Conservation (phyloP, 2,329 filamentous ascomycete genomes). For the Lachnellula suecica region DNA sequence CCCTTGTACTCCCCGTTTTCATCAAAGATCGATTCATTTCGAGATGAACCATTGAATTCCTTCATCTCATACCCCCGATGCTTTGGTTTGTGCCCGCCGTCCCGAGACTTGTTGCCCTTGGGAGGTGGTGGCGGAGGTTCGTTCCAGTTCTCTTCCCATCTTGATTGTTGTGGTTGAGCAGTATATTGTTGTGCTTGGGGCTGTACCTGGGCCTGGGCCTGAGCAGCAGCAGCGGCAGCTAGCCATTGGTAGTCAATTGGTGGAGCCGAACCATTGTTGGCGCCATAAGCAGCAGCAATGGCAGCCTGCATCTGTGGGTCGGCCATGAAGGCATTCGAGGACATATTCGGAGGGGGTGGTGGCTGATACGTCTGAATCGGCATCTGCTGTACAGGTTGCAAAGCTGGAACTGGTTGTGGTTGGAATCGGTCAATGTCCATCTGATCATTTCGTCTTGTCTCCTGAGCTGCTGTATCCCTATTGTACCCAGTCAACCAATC, state of each 20-base stretch:
- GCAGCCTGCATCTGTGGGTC: constrained; percentile 30
- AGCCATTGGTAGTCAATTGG: constrained; percentile 21
- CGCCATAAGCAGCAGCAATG: constrained; percentile 19
- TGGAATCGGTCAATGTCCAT: constrained; percentile 27
- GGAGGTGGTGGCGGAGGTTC: constrained; percentile 10
- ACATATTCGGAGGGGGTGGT: constrained; percentile 13
- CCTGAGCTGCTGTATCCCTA: constrained; percentile 37
- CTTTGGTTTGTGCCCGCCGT: constrained; percentile 8
- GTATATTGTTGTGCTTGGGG: constrained; percentile 15
- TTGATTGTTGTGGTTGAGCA: constrained; percentile 12
- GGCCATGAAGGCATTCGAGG: constrained; percentile 6
- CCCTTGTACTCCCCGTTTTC: constrained; percentile 41
- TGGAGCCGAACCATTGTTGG: constrained; percentile 19
- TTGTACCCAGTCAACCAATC: constrained; percentile 53
- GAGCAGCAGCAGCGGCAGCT: constrained; percentile 3
- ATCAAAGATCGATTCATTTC: constrained; percentile 21
- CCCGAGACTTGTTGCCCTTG: constrained; percentile 4
- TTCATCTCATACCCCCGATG: constrained; percentile 17
- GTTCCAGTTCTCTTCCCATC: constrained; percentile 22
- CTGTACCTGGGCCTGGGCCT: constrained; percentile 13
- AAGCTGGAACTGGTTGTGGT: constrained; percentile 30
- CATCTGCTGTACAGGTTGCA: constrained; percentile 17
- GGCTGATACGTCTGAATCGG: constrained; percentile 16
- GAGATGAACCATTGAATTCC: constrained; percentile 7
- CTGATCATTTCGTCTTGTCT: constrained; percentile 40